Base-by-base conservation (phyloP, 2,329 filamentous ascomycete species). In the Fusarium redolens region DNA sequence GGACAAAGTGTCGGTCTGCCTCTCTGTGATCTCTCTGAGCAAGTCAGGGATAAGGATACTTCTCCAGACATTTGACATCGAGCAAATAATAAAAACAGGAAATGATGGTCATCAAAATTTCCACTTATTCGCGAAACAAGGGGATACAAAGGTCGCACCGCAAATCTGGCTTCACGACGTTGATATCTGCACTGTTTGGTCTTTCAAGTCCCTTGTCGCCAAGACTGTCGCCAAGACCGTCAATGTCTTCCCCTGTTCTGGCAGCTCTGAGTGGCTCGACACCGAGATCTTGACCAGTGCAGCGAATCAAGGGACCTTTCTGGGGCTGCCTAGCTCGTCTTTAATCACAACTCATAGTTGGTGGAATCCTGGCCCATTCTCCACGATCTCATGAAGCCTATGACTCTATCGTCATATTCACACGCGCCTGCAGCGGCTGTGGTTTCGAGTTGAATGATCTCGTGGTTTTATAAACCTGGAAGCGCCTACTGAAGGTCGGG, bases 221-320 rank as follows among this genome's bases (percentile, higher is more conserved):
- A 76, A 76, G 74, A 56, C 68, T 57, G 72, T 61, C 68, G 74
- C 74, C 74, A 76, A 76, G 74, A 56, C 68, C 62, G 47, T 72
- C 47, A 50, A 61, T 62, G 35, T 68, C 63, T 44, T 43, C 74
- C 74, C 72, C 45, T 76, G 65, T 31, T 64, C 52, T 70, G 35
- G 65, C 20, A 52, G 56, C 61, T 55, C 58, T 66, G 51, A 61
- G 56, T 68, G 74, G 67, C 56, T 61, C 50, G 41, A 61, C 33
- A 57, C 66, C 35, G 58, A 76, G 72, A 76, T 76, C 70, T 77
- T 65, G 62, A 59, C 58, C 65, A 63, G 60, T 61, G 61, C 58
- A 65, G 41, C 59, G 58, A 72, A 70, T 65, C 61, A 74, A 76
- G 70, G 61, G 72, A 68, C 61, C 20, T 31, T 60, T 54, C 62